A percentile compares a stretch with the other conserved stretches of the same genome.
These are phyloP conservation scores for Penicillium thymicola DNA, from an alignment of 2,329 filamentous ascomycete genomes.

Conservation along the genomic window DNA sequence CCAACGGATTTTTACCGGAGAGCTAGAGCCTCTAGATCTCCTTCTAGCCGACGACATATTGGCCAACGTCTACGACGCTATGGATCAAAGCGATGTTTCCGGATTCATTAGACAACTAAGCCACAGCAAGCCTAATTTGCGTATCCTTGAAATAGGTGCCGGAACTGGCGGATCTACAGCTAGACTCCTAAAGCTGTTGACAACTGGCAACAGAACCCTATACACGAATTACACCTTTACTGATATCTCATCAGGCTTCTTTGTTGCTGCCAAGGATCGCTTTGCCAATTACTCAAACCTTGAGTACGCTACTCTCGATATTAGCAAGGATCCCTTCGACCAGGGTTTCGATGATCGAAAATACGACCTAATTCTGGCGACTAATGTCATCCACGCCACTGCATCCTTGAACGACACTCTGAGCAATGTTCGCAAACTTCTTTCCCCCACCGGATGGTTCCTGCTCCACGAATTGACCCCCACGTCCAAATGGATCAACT, in stretches of 20 bases:
- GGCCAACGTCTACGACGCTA: constrained; percentile 7
- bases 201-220: constrained; percentile 3
- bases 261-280: constrained; percentile 24
- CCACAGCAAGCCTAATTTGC: constrained; percentile 23
- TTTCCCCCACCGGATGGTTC: constrained; percentile 46
- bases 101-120: constrained; percentile 17
- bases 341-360: constrained; percentile 29
- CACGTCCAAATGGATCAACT: constrained; percentile 15
- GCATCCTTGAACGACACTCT: constrained; percentile 23
- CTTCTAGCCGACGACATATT: constrained; percentile 18
- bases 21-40: constrained; percentile 15
- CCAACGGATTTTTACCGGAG: constrained; percentile 11
- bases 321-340: constrained; percentile 24
- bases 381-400: constrained; percentile 30
- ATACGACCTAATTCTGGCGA: constrained; percentile 37
- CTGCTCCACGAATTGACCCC: constrained; percentile 43
- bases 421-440: constrained; percentile 25
- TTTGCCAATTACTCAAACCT: constrained; percentile 24
- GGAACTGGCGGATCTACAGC: constrained; percentile 29
- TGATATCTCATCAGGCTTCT: constrained; percentile 31
- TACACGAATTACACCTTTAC: constrained; percentile 30
- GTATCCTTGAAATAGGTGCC: constrained; percentile 28
- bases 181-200: constrained; percentile 14
- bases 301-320: constrained; percentile 31
- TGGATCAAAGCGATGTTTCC: constrained; percentile 6